Evolutionary conservation across 805 yeast genomes (phyloP).

Genomic region (Komagataella pseudopastoris): DNA sequence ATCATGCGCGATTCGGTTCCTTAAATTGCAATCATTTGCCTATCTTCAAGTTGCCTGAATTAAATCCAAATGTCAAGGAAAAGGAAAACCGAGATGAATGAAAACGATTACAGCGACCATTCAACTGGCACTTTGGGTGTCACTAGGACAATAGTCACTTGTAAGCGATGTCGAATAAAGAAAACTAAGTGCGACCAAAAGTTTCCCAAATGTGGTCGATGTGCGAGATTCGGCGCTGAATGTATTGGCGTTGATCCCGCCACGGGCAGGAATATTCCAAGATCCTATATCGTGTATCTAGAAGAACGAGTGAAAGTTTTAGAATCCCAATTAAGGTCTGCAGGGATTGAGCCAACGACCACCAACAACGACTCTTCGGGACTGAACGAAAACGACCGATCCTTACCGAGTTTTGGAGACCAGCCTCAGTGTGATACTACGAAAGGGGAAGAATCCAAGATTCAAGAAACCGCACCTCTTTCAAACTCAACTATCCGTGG

Average conservation of each 20-base stretch:
- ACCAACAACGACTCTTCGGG: neutral
- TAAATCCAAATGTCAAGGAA: neutral
- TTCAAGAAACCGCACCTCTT: no score
- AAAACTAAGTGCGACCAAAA: conserved; percentile 57
- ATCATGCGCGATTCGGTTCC: neutral
- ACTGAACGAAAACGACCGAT: neutral
- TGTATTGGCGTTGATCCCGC: conserved; percentile 83
- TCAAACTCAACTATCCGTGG: conserved; percentile 15
- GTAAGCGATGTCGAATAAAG: conserved; percentile 65
- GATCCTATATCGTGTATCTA: conserved; percentile 62
- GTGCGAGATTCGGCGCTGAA: conserved; percentile 50
- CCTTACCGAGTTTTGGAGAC: neutral
- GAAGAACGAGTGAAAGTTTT: conserved; percentile 52
- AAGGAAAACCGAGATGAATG: neutral
- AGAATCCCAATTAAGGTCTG: conserved; percentile 31
- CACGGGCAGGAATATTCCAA: conserved; percentile 75
- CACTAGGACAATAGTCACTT: conserved; percentile 66
- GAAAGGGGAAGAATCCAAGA: neutral
- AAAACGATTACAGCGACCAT: neutral
- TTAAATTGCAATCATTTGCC: neutral
- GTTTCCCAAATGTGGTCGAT: conserved; percentile 53
- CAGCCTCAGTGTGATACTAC: neutral
- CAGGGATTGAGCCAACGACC: conserved; percentile 24
- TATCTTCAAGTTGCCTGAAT: neutral
- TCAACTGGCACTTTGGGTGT: conserved; percentile 20